phyloP scores from a whole-genome alignment of 371 early-diverging fungal genomes.

The Choanephora cucurbitarum region DNA sequence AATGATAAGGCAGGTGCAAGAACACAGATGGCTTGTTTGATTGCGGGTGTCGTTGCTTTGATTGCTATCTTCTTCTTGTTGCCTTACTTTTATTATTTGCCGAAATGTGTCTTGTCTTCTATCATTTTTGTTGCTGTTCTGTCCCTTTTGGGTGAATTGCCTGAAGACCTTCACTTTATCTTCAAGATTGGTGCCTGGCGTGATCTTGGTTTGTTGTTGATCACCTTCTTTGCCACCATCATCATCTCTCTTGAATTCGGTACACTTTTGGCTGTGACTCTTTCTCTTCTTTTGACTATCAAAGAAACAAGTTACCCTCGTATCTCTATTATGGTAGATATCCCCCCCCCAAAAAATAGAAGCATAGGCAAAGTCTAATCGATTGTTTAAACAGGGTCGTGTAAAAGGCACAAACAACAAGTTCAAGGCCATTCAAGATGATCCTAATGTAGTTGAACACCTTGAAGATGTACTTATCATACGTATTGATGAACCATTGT shows the following conservation, averaged over 20 bases:
- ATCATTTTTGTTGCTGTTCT: slow-evolving; percentile 88
- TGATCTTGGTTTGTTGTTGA: slow-evolving; percentile 76
- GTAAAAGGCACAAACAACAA: slow-evolving; percentile 46
- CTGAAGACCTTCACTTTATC: slow-evolving; percentile 83
- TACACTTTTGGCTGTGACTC: slow-evolving; percentile 81
- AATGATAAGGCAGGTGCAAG: slow-evolving; percentile 87
- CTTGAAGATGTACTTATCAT: slow-evolving; percentile 85
- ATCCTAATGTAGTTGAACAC: slow-evolving; percentile 65
- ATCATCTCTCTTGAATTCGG: slow-evolving; percentile 89
- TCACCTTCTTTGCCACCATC: slow-evolving; percentile 85
- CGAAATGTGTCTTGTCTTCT: slow-evolving; percentile 80
- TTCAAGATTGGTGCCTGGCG: slow-evolving; percentile 83
- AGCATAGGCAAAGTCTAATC: too few species aligned
- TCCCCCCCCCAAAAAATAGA: too few species aligned
- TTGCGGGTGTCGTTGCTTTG: slow-evolving; percentile 72
- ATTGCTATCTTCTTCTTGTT: slow-evolving; percentile 78
- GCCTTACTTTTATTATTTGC: slow-evolving; percentile 84
- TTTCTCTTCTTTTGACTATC: slow-evolving; percentile 87
- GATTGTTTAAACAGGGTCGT: slow-evolving; percentile 45
- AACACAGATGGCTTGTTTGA: slow-evolving; percentile 87
- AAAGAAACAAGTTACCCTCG: slow-evolving; percentile 86
- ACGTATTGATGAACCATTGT: slow-evolving; percentile 87
- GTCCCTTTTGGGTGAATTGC: slow-evolving; percentile 76
- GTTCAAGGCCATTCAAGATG: slow-evolving; percentile 61
- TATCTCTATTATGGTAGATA: slow-evolving; percentile 72